Conservation (phyloP, 441 rosid genomes). For the Raphanus hybrid region DNA sequence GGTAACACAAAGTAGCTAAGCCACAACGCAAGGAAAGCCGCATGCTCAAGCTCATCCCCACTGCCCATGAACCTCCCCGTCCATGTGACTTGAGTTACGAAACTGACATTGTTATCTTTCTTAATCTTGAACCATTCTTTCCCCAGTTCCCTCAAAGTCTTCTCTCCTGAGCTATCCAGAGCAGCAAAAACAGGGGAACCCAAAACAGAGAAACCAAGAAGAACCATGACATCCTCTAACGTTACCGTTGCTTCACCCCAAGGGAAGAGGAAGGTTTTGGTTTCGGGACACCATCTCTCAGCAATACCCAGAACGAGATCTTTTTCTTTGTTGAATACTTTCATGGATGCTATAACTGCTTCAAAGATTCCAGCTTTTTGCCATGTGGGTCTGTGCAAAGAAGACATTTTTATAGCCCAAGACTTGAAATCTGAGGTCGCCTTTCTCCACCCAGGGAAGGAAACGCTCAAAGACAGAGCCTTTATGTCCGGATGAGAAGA, state of each 20-base stretch:
- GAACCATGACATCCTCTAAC: background rate
- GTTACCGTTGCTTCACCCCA: background rate
- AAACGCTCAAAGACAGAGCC: conserved; percentile 13
- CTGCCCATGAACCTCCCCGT: conserved; percentile 42
- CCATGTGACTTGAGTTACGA: conserved; percentile 30
- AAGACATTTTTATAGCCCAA: conserved; percentile 40
- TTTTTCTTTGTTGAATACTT: background rate
- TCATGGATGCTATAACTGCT: conserved; percentile 38
- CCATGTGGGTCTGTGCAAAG: conserved; percentile 38
- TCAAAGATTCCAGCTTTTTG: conserved; percentile 45
- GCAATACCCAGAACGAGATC: background rate
- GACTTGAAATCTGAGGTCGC: conserved; percentile 13
- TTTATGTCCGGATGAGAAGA: too few relatives aligned
- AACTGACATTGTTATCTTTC: background rate
- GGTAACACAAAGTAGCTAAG: conserved; percentile 34
- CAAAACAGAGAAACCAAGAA: background rate
- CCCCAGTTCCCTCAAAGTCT: conserved; percentile 29
- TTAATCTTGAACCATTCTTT: background rate
- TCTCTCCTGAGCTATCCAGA: background rate
- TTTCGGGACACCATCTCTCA: background rate
- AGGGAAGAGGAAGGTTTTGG: background rate
- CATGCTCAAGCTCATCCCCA: conserved; percentile 42
- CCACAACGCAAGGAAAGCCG: conserved; percentile 52
- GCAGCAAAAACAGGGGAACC: background rate
- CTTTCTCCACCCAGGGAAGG: conserved; percentile 38